These are phyloP conservation scores for Spinacia oleracea DNA, from an alignment of 179 eudicot genomes.

Conservation along the genomic window DNA sequence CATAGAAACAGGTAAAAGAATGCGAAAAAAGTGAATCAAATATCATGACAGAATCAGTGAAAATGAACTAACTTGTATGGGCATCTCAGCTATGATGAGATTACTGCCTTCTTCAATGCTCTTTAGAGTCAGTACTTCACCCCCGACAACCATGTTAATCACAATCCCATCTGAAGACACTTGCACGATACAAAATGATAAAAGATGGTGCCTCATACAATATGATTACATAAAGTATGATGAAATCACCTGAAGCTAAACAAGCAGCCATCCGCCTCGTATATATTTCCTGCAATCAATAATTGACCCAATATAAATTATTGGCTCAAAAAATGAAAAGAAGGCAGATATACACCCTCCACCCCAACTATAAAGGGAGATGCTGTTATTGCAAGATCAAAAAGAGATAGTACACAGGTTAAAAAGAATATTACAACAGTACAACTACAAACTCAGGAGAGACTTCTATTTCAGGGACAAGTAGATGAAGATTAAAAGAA, in stretches of 20 bases:
- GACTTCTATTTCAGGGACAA: not conserved
- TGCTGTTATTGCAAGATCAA: not conserved
- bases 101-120: constrained; percentile 76
- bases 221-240: not conserved
- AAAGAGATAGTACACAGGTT: not conserved
- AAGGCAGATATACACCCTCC: not conserved
- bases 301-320: not conserved
- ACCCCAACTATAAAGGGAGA: not conserved
- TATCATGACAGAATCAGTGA: not conserved
- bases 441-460: not conserved
- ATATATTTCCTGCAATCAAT: constrained; percentile 66
- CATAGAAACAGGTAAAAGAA: not conserved
- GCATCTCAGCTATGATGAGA: constrained; percentile 79
- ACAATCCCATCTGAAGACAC: constrained; percentile 66
- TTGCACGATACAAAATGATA: not conserved
- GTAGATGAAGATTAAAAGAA: not conserved
- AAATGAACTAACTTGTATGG: constrained; percentile 62
- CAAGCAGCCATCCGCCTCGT: constrained; percentile 73
- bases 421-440: not conserved
- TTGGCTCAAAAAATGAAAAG: not conserved
- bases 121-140: constrained; percentile 80
- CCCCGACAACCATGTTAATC: constrained; percentile 91
- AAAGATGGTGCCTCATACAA: not conserved
- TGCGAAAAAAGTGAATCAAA: not conserved
- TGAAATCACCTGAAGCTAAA: constrained; percentile 68